Evolutionary conservation across 2,329 filamentous ascomycete species (phyloP).

Genomic region (Chaetomium globosum): DNA sequence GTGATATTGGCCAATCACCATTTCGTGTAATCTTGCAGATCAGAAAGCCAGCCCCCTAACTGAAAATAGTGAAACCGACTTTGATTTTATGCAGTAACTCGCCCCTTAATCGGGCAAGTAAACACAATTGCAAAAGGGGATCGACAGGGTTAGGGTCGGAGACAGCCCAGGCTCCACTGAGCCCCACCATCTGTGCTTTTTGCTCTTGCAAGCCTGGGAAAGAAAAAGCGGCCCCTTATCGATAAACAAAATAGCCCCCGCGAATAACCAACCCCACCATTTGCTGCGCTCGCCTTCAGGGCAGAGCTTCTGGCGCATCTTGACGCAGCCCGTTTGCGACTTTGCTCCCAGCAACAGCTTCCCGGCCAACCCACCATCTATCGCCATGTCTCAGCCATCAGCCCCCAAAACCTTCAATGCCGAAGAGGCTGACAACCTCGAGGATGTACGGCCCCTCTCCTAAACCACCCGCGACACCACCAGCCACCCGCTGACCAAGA

Average conservation of each 20-base stretch:
- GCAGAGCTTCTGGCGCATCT: not conserved
- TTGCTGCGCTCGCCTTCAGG: constrained; percentile 7
- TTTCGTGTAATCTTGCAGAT: not conserved
- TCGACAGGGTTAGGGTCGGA: not conserved
- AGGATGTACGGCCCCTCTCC: constrained; percentile 53
- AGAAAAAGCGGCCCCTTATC: constrained; percentile 17
- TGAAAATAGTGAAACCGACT: not conserved
- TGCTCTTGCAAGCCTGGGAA: too few relatives aligned
- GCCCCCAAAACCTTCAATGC: constrained; percentile 62
- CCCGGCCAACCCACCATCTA: constrained; percentile 15
- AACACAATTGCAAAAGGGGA: constrained; percentile 5
- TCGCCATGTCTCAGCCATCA: constrained; percentile 44
- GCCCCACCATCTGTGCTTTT: too few relatives aligned
- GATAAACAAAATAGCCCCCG: constrained; percentile 25
- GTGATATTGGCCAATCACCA: too few relatives aligned
- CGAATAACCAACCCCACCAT: constrained; percentile 25
- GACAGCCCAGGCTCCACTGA: not conserved
- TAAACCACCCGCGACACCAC: constrained; percentile 7
- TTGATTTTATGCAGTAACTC: not conserved
- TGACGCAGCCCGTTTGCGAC: not conserved
- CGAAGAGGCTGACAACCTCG: constrained; percentile 58
- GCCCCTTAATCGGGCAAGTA: constrained; percentile 19
- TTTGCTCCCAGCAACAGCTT: not conserved
- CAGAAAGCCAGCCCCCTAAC: not conserved
- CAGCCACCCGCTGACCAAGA: constrained; percentile 6